Conservation (phyloP, 345 rosid genomes). For the Lepidium africanum region DNA sequence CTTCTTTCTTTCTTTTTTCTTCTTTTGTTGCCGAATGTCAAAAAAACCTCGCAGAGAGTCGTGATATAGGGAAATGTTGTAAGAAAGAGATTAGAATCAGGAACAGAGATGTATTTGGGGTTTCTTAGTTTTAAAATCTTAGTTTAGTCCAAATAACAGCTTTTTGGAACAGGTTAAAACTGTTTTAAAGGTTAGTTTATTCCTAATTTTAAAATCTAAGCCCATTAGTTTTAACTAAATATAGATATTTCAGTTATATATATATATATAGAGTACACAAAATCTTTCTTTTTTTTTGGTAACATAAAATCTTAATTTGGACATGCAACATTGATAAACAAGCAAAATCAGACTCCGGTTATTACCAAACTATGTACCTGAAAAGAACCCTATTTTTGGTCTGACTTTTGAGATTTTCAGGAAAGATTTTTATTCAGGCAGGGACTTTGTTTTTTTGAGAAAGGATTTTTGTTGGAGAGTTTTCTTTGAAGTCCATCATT, state of each 20-base stretch:
- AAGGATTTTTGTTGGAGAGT: slow-evolving; percentile 20
- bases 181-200: not conserved
- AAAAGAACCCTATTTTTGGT: not conserved
- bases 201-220: not conserved
- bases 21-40: not conserved
- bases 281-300: not conserved
- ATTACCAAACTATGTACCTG: slow-evolving; percentile 18
- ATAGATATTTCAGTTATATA: not conserved
- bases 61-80: not conserved
- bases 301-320: too few species aligned
- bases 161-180: not conserved
- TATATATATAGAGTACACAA: not conserved
- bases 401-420: not conserved
- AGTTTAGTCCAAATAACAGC: slow-evolving; percentile 6
- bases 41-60: not conserved
- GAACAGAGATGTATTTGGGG: not conserved
- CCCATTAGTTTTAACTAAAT: slow-evolving; percentile 1
- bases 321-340: not conserved
- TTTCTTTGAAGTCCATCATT: slow-evolving; percentile 62
- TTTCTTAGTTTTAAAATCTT: not conserved
- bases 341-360: not conserved
- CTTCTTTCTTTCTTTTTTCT: not conserved
- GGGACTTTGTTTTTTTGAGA: slow-evolving; percentile 27
- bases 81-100: not conserved
- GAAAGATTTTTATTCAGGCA: slow-evolving; percentile 27